Evolutionary conservation across 192 early-diverging fungal genomes (phyloP).

Genomic region (Rhizoclosmatium sp.): DNA sequence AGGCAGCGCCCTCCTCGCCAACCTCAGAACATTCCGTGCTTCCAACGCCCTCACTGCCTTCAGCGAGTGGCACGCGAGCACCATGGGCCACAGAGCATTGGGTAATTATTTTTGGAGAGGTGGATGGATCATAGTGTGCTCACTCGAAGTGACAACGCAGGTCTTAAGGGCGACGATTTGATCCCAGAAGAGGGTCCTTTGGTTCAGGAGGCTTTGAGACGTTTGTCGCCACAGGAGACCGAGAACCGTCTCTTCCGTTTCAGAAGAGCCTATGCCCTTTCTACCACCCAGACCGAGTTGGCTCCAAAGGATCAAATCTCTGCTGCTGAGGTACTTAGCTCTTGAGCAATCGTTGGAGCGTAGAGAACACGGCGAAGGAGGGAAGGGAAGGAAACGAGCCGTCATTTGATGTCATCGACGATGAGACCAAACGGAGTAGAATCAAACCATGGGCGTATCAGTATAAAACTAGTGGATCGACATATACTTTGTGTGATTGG

Average conservation of each 20-base stretch:
- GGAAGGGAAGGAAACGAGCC: no score
- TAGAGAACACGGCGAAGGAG: no score
- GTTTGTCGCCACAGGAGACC: slow-evolving; percentile 71
- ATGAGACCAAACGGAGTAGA: no score
- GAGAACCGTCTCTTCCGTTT: slow-evolving; percentile 80
- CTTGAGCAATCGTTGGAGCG: background rate
- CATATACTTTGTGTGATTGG: background rate
- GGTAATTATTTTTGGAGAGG: background rate
- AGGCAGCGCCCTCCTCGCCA: slow-evolving; percentile 14
- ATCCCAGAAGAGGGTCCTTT: slow-evolving; percentile 84
- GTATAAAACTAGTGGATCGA: no score
- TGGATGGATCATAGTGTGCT: background rate
- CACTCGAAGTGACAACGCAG: slow-evolving; percentile 44
- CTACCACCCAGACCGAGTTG: slow-evolving; percentile 74
- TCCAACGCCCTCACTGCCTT: slow-evolving; percentile 24
- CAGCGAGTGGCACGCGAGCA: slow-evolving; percentile 31
- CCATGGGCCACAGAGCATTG: slow-evolving; percentile 36
- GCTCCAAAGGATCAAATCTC: slow-evolving; percentile 77
- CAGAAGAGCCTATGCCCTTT: slow-evolving; percentile 78
- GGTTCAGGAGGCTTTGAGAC: slow-evolving; percentile 82
- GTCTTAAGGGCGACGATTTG: slow-evolving; percentile 91
- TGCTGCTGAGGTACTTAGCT: slow-evolving; percentile 64
- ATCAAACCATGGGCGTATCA: no score
- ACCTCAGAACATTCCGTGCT: slow-evolving; percentile 1
- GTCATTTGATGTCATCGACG: no score